Conservation (phyloP, 2,329 filamentous ascomycete species). For the Colletotrichum chlorophyti region DNA sequence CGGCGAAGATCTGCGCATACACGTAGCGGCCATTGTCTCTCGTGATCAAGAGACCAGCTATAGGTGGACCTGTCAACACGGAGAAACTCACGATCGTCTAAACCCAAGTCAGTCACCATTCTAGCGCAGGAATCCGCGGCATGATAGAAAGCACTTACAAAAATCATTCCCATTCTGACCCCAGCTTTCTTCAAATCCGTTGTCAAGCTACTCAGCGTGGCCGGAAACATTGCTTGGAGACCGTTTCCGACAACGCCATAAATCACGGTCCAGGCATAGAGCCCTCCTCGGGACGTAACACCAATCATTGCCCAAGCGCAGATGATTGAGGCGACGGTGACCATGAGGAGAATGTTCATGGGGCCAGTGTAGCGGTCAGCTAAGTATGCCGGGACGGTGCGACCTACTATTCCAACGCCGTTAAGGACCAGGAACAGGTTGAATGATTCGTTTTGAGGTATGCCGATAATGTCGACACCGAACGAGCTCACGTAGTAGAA, state of each 20-base stretch:
- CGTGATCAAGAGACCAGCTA: slow-evolving; percentile 55
- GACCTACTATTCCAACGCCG: slow-evolving; percentile 63
- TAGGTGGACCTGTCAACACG: slow-evolving; percentile 57
- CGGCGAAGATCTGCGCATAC: not conserved
- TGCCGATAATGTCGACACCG: slow-evolving; percentile 46
- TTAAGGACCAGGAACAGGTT: slow-evolving; percentile 71
- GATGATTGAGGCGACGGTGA: slow-evolving; percentile 42
- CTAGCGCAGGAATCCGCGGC: not conserved
- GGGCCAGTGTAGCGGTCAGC: slow-evolving; percentile 58
- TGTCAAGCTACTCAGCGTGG: slow-evolving; percentile 61
- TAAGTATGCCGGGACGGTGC: slow-evolving; percentile 62
- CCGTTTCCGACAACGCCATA: slow-evolving; percentile 70
- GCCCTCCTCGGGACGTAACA: slow-evolving; percentile 52
- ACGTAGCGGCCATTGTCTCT: not conserved
- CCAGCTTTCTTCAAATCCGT: slow-evolving; percentile 57
- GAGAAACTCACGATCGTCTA: slow-evolving; percentile 57
- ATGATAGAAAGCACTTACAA: slow-evolving; percentile 34
- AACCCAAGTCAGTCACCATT: not conserved
- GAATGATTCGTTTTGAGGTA: slow-evolving; percentile 57
- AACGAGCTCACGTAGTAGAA: slow-evolving; percentile 65
- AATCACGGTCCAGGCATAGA: slow-evolving; percentile 68
- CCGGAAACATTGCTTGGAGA: slow-evolving; percentile 71
- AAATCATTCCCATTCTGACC: slow-evolving; percentile 63
- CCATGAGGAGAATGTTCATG: slow-evolving; percentile 55
- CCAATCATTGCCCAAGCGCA: slow-evolving; percentile 43